Evolutionary conservation across 2,329 filamentous ascomycete genomes (phyloP).

Genomic region (Venturiaceae sp.): DNA sequence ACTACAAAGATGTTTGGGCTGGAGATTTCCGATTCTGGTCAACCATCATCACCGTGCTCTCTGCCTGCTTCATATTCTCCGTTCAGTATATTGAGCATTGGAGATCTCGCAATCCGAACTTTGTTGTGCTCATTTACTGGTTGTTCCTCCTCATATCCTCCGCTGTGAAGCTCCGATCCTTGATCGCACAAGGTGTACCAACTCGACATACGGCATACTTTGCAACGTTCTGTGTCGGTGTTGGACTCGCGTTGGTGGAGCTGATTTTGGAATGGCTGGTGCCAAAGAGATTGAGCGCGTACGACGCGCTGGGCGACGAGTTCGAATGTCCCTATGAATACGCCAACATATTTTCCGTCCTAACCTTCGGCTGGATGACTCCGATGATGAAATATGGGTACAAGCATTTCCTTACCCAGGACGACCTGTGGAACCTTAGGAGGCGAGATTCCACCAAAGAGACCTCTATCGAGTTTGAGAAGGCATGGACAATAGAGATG

Average conservation of each 20-base stretch:
- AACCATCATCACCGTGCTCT: slow-evolving; percentile 60
- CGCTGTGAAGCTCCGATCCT: slow-evolving; percentile 74
- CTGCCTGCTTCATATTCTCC: slow-evolving; percentile 62
- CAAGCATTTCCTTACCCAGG: slow-evolving; percentile 81
- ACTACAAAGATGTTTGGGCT: slow-evolving; percentile 60
- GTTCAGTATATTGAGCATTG: slow-evolving; percentile 84
- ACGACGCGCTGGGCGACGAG: slow-evolving; percentile 57
- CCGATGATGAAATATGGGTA: slow-evolving; percentile 95
- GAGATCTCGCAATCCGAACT: slow-evolving; percentile 74
- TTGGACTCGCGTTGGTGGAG: slow-evolving; percentile 59
- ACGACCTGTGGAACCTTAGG: slow-evolving; percentile 89
- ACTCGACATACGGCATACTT: slow-evolving; percentile 62
- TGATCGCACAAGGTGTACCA: slow-evolving; percentile 70
- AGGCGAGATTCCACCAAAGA: slow-evolving; percentile 67
- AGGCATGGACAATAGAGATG: slow-evolving; percentile 63
- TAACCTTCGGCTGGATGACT: slow-evolving; percentile 98
- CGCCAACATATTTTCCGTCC: slow-evolving; percentile 82
- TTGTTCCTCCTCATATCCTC: slow-evolving; percentile 71
- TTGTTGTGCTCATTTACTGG: slow-evolving; percentile 88
- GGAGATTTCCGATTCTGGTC: slow-evolving; percentile 83
- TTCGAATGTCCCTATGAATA: slow-evolving; percentile 77
- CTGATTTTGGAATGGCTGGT: slow-evolving; percentile 79
- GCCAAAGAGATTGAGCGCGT: slow-evolving; percentile 64
- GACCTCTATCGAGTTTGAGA: slow-evolving; percentile 61
- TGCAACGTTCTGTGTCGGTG: slow-evolving; percentile 60